These are phyloP conservation scores for Botrytis elliptica DNA, from an alignment of 2,329 filamentous ascomycete genomes.

Conservation along the genomic window DNA sequence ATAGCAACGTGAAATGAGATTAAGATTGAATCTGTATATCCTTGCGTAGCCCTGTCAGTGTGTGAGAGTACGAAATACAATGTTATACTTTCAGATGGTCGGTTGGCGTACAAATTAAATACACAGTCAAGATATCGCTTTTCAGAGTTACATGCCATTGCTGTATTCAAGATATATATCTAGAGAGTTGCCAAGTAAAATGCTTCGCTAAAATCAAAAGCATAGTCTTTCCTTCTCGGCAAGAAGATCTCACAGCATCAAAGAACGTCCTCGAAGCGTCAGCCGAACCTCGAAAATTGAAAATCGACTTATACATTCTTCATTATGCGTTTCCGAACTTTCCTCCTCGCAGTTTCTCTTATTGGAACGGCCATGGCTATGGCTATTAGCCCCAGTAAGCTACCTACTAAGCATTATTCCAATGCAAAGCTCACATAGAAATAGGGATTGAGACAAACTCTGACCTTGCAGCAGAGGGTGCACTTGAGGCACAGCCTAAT, in stretches of 20 bases:
- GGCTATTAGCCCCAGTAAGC: background rate
- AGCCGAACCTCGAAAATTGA: background rate
- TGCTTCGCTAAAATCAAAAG: background rate
- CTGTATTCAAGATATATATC: background rate
- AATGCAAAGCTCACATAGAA: background rate
- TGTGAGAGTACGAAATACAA: background rate
- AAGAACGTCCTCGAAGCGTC: background rate
- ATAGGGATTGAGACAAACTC: background rate
- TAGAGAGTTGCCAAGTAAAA: background rate
- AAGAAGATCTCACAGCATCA: background rate
- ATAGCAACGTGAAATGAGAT: background rate
- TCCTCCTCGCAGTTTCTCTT: slow-evolving; percentile 3
- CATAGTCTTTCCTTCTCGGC: background rate
- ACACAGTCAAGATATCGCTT: background rate
- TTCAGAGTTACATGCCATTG: background rate
- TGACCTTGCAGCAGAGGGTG: background rate
- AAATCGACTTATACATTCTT: background rate
- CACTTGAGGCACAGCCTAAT: background rate
- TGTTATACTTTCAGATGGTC: background rate
- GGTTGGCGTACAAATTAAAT: background rate
- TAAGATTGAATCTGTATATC: background rate
- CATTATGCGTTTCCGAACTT: background rate
- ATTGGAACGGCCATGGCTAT: background rate
- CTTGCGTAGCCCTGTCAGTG: background rate
- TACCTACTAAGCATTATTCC: background rate